Conservation (phyloP, 257 asterid genomes). For the Plantago ovata region DNA sequence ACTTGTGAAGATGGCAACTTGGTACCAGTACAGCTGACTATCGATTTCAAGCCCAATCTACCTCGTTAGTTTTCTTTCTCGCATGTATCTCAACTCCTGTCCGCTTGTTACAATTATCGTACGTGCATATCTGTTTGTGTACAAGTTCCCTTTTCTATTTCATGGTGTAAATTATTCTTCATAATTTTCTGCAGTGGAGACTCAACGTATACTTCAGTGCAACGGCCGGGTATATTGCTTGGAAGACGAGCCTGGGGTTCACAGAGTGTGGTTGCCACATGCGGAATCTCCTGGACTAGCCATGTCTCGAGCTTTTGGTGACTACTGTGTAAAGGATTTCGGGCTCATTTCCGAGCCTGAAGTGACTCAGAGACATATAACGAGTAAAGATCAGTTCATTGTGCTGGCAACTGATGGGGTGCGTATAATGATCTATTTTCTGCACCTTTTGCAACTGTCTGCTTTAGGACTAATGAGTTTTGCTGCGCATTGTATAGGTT, state of each 20-base stretch:
- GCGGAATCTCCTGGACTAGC: constrained; percentile 89
- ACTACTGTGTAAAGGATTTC: constrained; percentile 76
- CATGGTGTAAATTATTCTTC: neutral
- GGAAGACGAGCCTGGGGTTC: constrained; percentile 80
- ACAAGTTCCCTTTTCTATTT: neutral
- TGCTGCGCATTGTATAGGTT: constrained; percentile 43
- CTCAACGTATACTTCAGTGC: constrained; percentile 65
- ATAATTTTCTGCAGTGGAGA: constrained; percentile 57
- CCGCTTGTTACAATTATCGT: neutral
- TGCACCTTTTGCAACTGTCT: too few relatives aligned
- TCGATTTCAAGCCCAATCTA: constrained; percentile 90
- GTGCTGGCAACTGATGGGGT: constrained; percentile 98
- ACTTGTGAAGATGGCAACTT: constrained; percentile 56
- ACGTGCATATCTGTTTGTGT: neutral
- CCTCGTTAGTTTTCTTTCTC: constrained; percentile 58
- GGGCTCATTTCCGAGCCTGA: constrained; percentile 92
- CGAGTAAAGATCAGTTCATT: constrained; percentile 64
- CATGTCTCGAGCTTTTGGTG: constrained; percentile 97
- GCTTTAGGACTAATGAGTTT: neutral
- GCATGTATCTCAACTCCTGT: neutral
- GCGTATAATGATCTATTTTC: constrained; percentile 7
- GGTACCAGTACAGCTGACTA: constrained; percentile 73
- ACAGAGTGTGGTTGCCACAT: constrained; percentile 85
- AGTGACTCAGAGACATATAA: constrained; percentile 67
- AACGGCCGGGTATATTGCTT: constrained; percentile 74